Conservation (phyloP, 1,284 basidiomycete species). For the Ustilago crameri region DNA sequence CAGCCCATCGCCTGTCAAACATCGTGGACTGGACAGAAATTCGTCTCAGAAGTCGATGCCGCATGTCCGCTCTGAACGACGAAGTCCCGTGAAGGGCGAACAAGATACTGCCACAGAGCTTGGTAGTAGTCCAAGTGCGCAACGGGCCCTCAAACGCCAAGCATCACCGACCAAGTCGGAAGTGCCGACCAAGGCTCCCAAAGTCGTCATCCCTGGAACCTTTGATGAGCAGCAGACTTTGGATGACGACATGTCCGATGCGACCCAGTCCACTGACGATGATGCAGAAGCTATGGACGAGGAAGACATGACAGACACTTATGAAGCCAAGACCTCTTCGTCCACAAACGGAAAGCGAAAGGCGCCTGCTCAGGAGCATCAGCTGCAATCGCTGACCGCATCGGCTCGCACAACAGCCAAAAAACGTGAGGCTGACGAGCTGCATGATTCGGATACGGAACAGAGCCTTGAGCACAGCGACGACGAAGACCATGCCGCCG, state of each 20-base stretch:
- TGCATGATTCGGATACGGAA: conserved; percentile 23
- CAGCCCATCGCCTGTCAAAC: conserved; percentile 17
- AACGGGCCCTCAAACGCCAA: conserved; percentile 17
- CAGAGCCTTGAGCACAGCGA: conserved; percentile 13
- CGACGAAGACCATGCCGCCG: conserved; percentile 11
- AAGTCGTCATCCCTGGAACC: conserved; percentile 17
- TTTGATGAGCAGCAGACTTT: conserved; percentile 9
- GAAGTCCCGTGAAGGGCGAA: neutral
- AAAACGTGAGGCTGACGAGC: conserved; percentile 44
- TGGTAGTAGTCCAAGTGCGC: conserved; percentile 4
- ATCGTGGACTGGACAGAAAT: conserved; percentile 3
- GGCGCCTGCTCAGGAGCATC: neutral
- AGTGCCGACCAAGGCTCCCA: conserved; percentile 10
- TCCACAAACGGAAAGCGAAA: neutral
- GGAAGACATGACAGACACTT: conserved; percentile 12
- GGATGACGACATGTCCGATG: conserved; percentile 38
- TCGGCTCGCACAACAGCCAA: conserved; percentile 34
- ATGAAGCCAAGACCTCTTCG: neutral
- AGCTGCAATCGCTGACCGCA: neutral
- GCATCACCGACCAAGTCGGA: conserved; percentile 17
- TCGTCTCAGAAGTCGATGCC: conserved; percentile 13
- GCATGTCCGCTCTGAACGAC: neutral
- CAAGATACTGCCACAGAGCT: neutral
- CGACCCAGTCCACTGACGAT: neutral
- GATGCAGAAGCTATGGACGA: conserved; percentile 15